phyloP scores from a whole-genome alignment of 2,329 filamentous ascomycete genomes.

The Ophiosphaerella korrae region DNA sequence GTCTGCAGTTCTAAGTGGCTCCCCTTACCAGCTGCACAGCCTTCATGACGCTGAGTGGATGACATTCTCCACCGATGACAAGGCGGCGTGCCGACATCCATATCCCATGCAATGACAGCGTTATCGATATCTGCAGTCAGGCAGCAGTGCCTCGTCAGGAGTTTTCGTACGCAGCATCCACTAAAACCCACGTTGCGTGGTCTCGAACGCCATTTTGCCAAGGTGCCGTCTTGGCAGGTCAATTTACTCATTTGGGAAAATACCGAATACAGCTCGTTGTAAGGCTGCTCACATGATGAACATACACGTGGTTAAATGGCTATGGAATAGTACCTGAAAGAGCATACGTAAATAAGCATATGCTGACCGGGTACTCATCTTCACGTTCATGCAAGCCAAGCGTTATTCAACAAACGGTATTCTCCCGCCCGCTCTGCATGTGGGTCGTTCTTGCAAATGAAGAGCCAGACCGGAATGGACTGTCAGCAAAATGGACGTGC shows the following conservation, averaged over 20 bases:
- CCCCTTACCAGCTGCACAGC: background rate
- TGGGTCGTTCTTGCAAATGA: slow-evolving; percentile 17
- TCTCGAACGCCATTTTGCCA: slow-evolving; percentile 23
- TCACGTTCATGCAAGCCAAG: slow-evolving; percentile 28
- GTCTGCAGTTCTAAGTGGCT: slow-evolving; percentile 1
- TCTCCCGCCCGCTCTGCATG: slow-evolving; percentile 34
- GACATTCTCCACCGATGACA: background rate
- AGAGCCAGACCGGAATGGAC: slow-evolving; percentile 10
- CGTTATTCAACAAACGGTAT: slow-evolving; percentile 31
- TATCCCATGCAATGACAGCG: background rate
- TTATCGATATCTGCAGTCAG: slow-evolving; percentile 15
- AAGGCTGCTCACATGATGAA: slow-evolving; percentile 2
- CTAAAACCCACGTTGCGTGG: slow-evolving; percentile 34
- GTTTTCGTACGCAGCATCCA: slow-evolving; percentile 12
- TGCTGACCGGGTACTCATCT: slow-evolving; percentile 25
- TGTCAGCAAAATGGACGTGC: slow-evolving; percentile 4
- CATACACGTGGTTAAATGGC: slow-evolving; percentile 3
- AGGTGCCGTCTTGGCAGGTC: slow-evolving; percentile 10
- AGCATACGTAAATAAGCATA: slow-evolving; percentile 16
- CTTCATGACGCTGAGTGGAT: background rate
- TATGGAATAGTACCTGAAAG: slow-evolving; percentile 6
- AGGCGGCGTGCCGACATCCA: background rate
- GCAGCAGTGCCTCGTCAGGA: slow-evolving; percentile 2
- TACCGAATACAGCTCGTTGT: slow-evolving; percentile 5
- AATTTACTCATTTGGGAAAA: slow-evolving; percentile 12